Base-by-base conservation (phyloP, 1,284 basidiomycete species). In the Heimioporus punctisporus region DNA sequence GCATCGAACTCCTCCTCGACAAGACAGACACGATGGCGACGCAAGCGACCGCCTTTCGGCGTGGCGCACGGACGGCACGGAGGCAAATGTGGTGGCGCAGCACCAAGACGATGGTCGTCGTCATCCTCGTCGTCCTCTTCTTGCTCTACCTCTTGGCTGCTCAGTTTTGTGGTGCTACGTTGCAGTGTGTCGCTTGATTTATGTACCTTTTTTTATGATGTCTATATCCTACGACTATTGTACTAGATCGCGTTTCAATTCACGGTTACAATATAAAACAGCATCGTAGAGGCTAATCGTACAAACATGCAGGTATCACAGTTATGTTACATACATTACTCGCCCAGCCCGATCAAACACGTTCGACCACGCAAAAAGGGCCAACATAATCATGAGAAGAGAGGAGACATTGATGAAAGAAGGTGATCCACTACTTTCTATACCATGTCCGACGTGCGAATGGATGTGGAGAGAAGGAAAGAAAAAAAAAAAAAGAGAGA, bases 41-140 rank as follows among this genome's bases (percentile, higher is more conserved):
- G 27, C 96, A 99, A 73, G 95, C 96, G 9, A 92, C 93, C n/a
- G 95, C 95, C 3, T 99, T 99, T 76, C 77, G 96, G 46, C 81
- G 97, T 49, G 93, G 97, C 4, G 95, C 96, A 8, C 83, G 95
- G 39, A 86, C 82, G 3, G 87, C 96, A 17, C 78, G 97, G 45
- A 80, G 95, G 58, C 88, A 96, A 70, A 97, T 98, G 91, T 98
- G 97, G 93, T 99, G 95, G 95, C 89, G 86, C 74, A 97, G 94
- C 68, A 86, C 80, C 59, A 88, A 91, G 72, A 85, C 95, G 47
- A 68, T 93, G 63, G 84, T 77, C 3, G 73, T 98, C 40, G 83
- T 84, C 44, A 78, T 86, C 11, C 72, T 95, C 46, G 91, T 96
- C 39, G 86, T 74, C 10, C 60, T 97, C 64, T 63, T 93, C 43